These are phyloP conservation scores for Aspergillus fructus DNA, from an alignment of 2,329 filamentous ascomycete genomes.

Conservation along the genomic window DNA sequence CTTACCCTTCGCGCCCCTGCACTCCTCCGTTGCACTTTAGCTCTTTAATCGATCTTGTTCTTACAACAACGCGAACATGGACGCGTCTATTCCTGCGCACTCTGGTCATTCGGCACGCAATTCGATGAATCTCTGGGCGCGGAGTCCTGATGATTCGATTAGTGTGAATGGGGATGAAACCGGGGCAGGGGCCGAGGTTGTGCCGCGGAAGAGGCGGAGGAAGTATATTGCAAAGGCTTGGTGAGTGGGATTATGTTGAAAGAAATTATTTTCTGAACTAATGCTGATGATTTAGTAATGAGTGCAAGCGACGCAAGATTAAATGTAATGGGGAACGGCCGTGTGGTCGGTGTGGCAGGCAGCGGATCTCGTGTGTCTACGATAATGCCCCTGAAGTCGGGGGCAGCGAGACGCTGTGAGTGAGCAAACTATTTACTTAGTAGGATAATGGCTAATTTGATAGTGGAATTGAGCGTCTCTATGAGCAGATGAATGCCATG, in stretches of 20 bases:
- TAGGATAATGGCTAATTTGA: not conserved
- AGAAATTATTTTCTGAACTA: not conserved
- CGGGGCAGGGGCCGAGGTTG: constrained; percentile 7
- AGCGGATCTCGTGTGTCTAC: constrained; percentile 38
- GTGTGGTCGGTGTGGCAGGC: constrained; percentile 59
- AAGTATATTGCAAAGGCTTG: constrained; percentile 66
- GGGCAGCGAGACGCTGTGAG: not conserved
- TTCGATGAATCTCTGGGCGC: not conserved
- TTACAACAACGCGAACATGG: not conserved
- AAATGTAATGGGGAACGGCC: constrained; percentile 64
- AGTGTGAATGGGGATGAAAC: not conserved
- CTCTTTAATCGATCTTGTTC: too few species aligned
- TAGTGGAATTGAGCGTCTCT: constrained; percentile 23
- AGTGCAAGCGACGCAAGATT: constrained; percentile 65
- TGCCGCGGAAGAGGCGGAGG: constrained; percentile 58
- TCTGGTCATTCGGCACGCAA: too few species aligned
- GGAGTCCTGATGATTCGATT: not conserved
- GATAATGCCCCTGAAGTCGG: constrained; percentile 61
- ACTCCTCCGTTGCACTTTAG: too few species aligned
- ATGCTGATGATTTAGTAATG: constrained; percentile 46
- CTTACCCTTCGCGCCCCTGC: too few species aligned
- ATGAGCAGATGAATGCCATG: constrained; percentile 33
- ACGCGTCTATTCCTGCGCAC: not conserved
- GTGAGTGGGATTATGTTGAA: constrained; percentile 34
- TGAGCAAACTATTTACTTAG: not conserved